Conservation (phyloP, 2,329 filamentous ascomycete genomes). For the Monilinia laxa region DNA sequence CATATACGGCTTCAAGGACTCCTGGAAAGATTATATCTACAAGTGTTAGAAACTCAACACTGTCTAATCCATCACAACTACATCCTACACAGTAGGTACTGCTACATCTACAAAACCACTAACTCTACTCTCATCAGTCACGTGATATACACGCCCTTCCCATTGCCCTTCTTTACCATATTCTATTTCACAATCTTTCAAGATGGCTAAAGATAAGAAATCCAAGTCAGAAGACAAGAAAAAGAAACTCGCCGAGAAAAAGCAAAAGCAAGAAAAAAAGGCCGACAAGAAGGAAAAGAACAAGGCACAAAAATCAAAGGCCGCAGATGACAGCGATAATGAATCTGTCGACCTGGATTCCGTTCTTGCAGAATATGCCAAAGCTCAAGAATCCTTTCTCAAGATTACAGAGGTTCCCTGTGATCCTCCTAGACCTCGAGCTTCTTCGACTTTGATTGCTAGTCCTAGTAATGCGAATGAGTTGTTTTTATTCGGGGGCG, state of each 20-base stretch:
- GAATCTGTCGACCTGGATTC: conserved; percentile 93
- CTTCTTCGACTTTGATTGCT: conserved; percentile 78
- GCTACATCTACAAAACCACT: not conserved
- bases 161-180: no score
- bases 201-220: conserved; percentile 54
- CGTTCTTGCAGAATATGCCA: conserved; percentile 89
- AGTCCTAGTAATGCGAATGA: conserved; percentile 85
- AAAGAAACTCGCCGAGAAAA: conserved; percentile 60
- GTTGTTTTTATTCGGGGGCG: conserved; percentile 87
- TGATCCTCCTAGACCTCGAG: conserved; percentile 73
- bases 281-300: conserved; percentile 79
- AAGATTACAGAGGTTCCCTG: conserved; percentile 83
- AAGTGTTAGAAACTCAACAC: no score
- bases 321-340: conserved; percentile 74
- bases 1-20: no score
- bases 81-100: no score
- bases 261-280: conserved; percentile 82
- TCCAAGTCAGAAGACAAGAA: conserved; percentile 49
- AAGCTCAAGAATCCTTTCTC: conserved; percentile 88
- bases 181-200: no score
- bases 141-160: not conserved
- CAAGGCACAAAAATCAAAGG: conserved; percentile 69
- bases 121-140: not conserved
- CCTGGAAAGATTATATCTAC: no score
- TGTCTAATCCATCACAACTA: no score